Conservation (phyloP, 805 yeast genomes). For the Candida ponderosae region DNA sequence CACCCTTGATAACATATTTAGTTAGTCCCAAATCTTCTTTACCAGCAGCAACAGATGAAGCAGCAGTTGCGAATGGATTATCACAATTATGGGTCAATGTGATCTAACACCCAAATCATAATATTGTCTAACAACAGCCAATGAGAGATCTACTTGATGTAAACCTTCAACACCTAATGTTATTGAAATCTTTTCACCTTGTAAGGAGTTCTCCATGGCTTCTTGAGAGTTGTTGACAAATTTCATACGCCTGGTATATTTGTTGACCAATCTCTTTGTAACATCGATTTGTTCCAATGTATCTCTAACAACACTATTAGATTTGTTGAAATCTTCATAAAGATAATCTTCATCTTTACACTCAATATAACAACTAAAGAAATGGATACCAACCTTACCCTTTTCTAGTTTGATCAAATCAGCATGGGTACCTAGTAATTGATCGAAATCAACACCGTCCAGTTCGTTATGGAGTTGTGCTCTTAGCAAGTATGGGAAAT, state of each 20-base stretch:
- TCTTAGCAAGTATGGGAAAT: conserved; percentile 42
- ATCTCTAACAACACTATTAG: conserved; percentile 39
- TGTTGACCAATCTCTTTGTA: conserved; percentile 33
- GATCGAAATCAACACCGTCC: conserved; percentile 31
- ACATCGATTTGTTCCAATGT: conserved; percentile 49
- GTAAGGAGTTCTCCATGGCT: conserved; percentile 27
- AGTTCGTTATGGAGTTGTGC: conserved; percentile 37
- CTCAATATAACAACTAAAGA: conserved; percentile 42
- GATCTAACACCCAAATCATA: conserved; percentile 42
- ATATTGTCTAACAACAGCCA: conserved; percentile 41
- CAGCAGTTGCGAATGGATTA: conserved; percentile 51
- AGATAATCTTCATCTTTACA: conserved; percentile 31
- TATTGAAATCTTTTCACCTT: conserved; percentile 30
- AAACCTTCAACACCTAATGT: conserved; percentile 48
- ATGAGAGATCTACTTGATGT: conserved; percentile 42
- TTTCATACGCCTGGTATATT: conserved; percentile 29
- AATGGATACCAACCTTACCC: conserved; percentile 42
- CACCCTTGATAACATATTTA: conserved; percentile 30
- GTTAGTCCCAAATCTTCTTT: conserved; percentile 36
- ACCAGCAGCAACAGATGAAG: conserved; percentile 38
- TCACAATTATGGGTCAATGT: conserved; percentile 51
- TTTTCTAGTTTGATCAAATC: conserved; percentile 32
- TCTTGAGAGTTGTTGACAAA: conserved; percentile 34
- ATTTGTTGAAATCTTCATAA: conserved; percentile 36
- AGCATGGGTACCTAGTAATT: conserved; percentile 34